Evolutionary conservation across 345 rosid species (phyloP), one percentile per base, ranked within the genome.

Genomic region (Carallia brachiata): DNA sequence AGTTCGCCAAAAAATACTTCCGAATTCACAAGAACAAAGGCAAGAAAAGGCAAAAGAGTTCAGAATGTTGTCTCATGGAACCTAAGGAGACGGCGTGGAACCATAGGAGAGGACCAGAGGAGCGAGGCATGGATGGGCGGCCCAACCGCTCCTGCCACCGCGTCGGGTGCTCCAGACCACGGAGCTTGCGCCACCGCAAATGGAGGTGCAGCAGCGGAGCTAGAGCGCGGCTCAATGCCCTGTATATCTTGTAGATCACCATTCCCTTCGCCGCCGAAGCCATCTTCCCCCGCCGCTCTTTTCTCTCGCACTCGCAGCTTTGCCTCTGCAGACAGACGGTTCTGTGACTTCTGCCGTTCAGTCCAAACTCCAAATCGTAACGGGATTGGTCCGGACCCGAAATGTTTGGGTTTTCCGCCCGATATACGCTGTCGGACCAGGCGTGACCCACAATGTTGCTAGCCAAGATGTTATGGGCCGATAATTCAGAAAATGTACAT

Each of bases 51-150:
- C 34, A 32, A n/a, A 60, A 15, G 36, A 55, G 28, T 15, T 16
- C 34, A n/a, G 16, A 36, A 50, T 15, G 36, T 12, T 34, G 31
- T 10, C 31, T 9, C 30, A 36, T 5, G 9, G 6, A 44, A 89
- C 92, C 97, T 82, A 93, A 79, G 40, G 98, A 93, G 55, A 89
- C 97, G 67, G 97, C 96, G 78, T 89, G 98, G 80, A 93, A 89
- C 96, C 98, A 93, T 72, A 91, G 72, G 65, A 94, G 94, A 0
- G 76, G 81, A 36, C 96, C 97, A 4, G 90, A 79, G 0, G 95
- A 91, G 0, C 98, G 89, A 61, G 78, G 68, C 55, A 79, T 75
- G 52, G 96, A 94, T 37, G 98, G 81, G 36, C 67, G 81, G 57
- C 97, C 98, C 23, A 91, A 75, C 30, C 97, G 91, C 82, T 94